Conservation (phyloP, 2,329 filamentous ascomycete species). For the Corniculantispora saksenae region DNA sequence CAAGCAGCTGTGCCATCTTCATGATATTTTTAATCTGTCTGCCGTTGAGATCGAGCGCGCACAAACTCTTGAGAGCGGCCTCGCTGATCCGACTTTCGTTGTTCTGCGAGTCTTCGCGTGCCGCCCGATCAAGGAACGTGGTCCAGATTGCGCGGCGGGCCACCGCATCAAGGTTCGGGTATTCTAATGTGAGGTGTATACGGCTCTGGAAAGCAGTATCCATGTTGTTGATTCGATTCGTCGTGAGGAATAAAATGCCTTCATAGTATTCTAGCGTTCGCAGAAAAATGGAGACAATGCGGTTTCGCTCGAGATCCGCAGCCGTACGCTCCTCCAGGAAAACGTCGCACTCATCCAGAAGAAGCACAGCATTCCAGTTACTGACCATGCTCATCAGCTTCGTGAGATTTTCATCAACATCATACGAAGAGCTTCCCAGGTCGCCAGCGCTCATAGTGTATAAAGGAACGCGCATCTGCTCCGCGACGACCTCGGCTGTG, state of each 20-base stretch:
- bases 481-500: constrained; percentile 83
- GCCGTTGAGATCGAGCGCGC: constrained; percentile 63
- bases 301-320: constrained; percentile 82
- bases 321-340: constrained; percentile 82
- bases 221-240: constrained; percentile 83
- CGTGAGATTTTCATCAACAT: constrained; percentile 74
- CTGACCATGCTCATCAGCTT: constrained; percentile 85
- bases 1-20: constrained; percentile 78
- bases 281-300: constrained; percentile 83
- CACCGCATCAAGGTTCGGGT: constrained; percentile 70
- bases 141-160: constrained; percentile 81
- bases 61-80: constrained; percentile 65
- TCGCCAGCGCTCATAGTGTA: constrained; percentile 85
- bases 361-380: constrained; percentile 79
- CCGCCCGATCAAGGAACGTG: constrained; percentile 75
- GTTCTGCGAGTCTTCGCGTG: constrained; percentile 62
- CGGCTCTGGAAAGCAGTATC: constrained; percentile 88
- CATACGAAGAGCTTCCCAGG: constrained; percentile 73
- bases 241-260: constrained; percentile 86
- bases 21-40: constrained; percentile 89
- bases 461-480: constrained; percentile 76
- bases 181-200: constrained; percentile 82
- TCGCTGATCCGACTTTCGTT: constrained; percentile 60
- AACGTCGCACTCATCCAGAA: constrained; percentile 84
- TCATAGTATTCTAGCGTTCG: constrained; percentile 88